Percentiles rank a stretch among this genome's conserved stretches.
These are phyloP conservation scores for Chenopodium quinoa DNA, from an alignment of 148 eudicot species.

Conservation along the genomic window DNA sequence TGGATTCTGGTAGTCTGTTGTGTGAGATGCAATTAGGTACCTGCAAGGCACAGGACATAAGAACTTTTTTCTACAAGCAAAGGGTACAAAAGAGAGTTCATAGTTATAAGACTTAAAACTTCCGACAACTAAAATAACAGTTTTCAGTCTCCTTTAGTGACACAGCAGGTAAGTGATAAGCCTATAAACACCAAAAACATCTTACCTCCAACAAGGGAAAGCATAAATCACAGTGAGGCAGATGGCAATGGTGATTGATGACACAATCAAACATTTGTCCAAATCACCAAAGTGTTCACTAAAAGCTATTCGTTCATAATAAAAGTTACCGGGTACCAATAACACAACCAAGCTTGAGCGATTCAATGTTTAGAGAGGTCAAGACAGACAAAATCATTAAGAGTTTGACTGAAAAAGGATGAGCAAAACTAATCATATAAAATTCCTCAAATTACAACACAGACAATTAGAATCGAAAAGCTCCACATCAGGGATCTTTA, in stretches of 20 bases:
- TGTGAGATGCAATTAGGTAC: slow-evolving; percentile 81
- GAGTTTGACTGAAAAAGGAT: too few species aligned
- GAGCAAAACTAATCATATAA: too few species aligned
- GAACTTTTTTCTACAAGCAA: not conserved
- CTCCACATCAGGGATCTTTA: not conserved
- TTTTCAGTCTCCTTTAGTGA: too few species aligned
- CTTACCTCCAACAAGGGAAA: not conserved
- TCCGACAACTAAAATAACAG: not conserved
- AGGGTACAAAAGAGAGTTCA: not conserved
- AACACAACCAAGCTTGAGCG: not conserved
- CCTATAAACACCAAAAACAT: not conserved
- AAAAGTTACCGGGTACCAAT: not conserved
- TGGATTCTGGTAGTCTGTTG: slow-evolving; percentile 77
- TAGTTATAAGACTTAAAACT: not conserved
- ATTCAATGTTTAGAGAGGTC: not conserved
- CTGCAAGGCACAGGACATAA: slow-evolving; percentile 27
- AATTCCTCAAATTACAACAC: too few species aligned
- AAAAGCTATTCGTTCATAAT: not conserved
- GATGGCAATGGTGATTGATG: not conserved
- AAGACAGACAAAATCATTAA: too few species aligned
- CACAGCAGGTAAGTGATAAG: too few species aligned
- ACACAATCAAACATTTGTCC: not conserved
- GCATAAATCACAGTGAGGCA: not conserved
- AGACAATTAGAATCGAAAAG: too few species aligned
- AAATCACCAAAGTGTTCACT: not conserved